A percentile compares a stretch with the other conserved stretches of the same genome.
Evolutionary conservation across 257 asterid species (phyloP).

Genomic region (Cruciata laevipes): DNA sequence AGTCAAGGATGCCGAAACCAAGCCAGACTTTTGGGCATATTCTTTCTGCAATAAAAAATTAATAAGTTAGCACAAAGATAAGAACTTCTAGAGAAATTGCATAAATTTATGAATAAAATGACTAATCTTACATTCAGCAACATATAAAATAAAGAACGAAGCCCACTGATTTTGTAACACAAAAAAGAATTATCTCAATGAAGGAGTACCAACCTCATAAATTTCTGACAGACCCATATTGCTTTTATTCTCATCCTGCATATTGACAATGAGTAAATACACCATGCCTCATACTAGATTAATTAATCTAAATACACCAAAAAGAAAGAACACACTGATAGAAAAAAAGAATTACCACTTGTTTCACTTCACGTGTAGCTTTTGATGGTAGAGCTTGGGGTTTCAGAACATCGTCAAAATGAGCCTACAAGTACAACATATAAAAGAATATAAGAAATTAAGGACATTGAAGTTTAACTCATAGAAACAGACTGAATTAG

Average conservation of each 20-base stretch:
- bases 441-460: conserved; percentile 2
- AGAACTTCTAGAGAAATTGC: neutral
- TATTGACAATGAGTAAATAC: neutral
- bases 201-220: conserved; percentile 64
- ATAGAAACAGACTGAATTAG: neutral
- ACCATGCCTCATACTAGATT: conserved; percentile 1
- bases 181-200: neutral
- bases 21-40: conserved; percentile 88
- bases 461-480: neutral
- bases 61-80: conserved; percentile 9
- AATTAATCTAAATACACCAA: conserved; percentile 13
- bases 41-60: conserved; percentile 58
- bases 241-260: conserved; percentile 95
- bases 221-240: conserved; percentile 85
- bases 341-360: conserved; percentile 45
- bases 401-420: conserved; percentile 76
- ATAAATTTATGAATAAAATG: neutral
- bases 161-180: neutral
- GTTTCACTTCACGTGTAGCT: conserved; percentile 63
- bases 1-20: conserved; percentile 60
- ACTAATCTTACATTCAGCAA: neutral
- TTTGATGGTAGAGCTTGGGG: conserved; percentile 49
- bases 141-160: neutral
- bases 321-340: conserved; percentile 7
- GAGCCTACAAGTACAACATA: conserved; percentile 41